These are phyloP conservation scores for Podila epigama DNA, from an alignment of 192 early-diverging fungal species.

Conservation along the genomic window DNA sequence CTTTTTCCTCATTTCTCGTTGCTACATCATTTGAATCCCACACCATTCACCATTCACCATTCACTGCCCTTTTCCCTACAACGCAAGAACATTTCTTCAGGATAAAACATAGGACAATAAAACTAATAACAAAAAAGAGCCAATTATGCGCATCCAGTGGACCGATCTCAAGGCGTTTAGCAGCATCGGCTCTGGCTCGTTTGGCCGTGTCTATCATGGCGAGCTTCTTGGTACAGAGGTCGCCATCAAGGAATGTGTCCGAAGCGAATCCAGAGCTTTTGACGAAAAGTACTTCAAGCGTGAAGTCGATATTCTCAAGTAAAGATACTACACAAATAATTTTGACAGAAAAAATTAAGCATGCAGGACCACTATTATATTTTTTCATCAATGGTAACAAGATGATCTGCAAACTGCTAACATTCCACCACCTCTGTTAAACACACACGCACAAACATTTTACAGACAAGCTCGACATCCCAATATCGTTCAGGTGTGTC, in stretches of 20 bases:
- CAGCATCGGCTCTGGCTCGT: conserved; percentile 43
- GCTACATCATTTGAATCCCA: no score
- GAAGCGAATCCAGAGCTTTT: conserved; percentile 39
- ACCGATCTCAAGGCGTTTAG: conserved; percentile 36
- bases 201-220: conserved; percentile 38
- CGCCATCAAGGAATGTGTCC: conserved; percentile 46
- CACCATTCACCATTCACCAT: no score
- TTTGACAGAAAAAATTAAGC: no score
- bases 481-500: conserved; percentile 42
- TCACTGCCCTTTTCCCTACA: no score
- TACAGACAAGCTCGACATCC: conserved; percentile 34
- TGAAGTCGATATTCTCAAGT: conserved; percentile 38
- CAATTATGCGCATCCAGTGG: conserved; percentile 45
- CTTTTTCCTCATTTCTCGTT: no score
- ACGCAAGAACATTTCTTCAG: no score
- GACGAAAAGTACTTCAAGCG: conserved; percentile 50
- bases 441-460: no score
- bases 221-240: conserved; percentile 47
- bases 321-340: neutral
- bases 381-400: neutral
- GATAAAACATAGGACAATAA: no score
- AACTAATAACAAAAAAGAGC: neutral
- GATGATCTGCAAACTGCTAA: neutral
- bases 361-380: neutral
- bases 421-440: no score